phyloP scores from a whole-genome alignment of 257 asterid genomes.

The Pogostemon cablin region DNA sequence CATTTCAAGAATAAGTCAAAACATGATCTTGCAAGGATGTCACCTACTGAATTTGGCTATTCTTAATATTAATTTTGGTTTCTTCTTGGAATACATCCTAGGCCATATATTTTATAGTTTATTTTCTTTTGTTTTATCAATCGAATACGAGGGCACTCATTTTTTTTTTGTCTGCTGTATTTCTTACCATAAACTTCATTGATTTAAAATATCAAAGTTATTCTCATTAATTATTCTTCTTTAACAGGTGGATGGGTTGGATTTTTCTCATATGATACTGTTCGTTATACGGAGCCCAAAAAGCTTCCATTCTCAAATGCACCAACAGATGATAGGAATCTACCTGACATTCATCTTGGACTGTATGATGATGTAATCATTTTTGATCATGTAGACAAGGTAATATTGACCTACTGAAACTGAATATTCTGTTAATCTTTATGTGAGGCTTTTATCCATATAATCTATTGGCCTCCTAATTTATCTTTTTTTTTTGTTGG shows the following conservation, averaged over 20 bases:
- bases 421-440: not conserved
- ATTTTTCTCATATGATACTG: conserved; percentile 86
- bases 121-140: not conserved
- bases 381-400: conserved; percentile 95
- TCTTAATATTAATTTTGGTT: too few relatives aligned
- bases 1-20: too few relatives aligned
- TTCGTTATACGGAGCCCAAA: conserved; percentile 69
- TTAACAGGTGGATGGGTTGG: conserved; percentile 97
- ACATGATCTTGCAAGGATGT: too few relatives aligned
- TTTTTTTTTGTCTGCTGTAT: conserved; percentile 5
- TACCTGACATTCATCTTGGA: conserved; percentile 89
- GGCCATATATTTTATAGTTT: too few relatives aligned
- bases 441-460: conserved; percentile 3
- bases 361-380: conserved; percentile 80
- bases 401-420: conserved; percentile 32
- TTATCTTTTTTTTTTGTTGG: too few relatives aligned
- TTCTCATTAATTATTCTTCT: not conserved
- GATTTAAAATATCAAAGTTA: too few relatives aligned
- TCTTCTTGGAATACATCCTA: too few relatives aligned
- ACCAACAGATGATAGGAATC: conserved; percentile 70
- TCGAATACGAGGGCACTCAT: conserved; percentile 6
- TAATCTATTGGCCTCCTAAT: too few relatives aligned
- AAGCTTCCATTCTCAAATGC: conserved; percentile 70
- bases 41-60: too few relatives aligned
- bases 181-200: not conserved